Percentiles rank a stretch among this genome's conserved stretches.
Evolutionary conservation across 2,329 filamentous ascomycete species (phyloP).

Genomic region (Rugonectria rugulosa): DNA sequence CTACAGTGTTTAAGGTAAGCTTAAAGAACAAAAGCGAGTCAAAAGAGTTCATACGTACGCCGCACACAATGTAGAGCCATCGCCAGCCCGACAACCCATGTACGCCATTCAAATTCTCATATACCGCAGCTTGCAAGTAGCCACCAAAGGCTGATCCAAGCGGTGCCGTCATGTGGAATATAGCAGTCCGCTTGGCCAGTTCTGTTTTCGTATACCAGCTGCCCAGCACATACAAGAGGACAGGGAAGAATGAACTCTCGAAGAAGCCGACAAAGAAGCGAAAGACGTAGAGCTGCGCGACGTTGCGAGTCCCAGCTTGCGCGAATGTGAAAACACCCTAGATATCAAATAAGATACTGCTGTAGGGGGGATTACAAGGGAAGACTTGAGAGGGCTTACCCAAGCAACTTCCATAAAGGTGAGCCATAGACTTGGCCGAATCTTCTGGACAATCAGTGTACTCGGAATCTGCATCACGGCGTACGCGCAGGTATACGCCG

Average conservation of each 20-base stretch:
- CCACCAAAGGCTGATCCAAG: conserved; percentile 11
- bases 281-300: conserved; percentile 10
- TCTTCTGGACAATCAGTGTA: conserved; percentile 8
- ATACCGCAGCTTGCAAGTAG: conserved; percentile 7
- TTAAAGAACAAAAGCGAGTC: too few relatives aligned
- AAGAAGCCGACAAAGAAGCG: conserved; percentile 16
- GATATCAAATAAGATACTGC: too few relatives aligned
- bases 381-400: too few relatives aligned
- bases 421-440: background rate
- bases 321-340: too few relatives aligned
- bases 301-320: background rate
- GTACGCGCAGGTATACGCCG: too few relatives aligned
- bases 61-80: too few relatives aligned
- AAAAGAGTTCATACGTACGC: too few relatives aligned
- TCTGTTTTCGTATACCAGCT: conserved; percentile 22
- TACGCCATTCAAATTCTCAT: conserved; percentile 1
- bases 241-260: conserved; percentile 17
- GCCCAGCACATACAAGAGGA: conserved; percentile 14
- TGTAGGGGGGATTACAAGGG: too few relatives aligned
- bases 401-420: too few relatives aligned
- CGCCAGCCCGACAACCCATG: too few relatives aligned
- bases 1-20: too few relatives aligned
- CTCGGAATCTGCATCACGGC: conserved; percentile 1
- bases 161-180: conserved; percentile 39
- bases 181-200: conserved; percentile 14